These are phyloP conservation scores for Rosa persica DNA, from an alignment of 306 rosid species.

Conservation along the genomic window DNA sequence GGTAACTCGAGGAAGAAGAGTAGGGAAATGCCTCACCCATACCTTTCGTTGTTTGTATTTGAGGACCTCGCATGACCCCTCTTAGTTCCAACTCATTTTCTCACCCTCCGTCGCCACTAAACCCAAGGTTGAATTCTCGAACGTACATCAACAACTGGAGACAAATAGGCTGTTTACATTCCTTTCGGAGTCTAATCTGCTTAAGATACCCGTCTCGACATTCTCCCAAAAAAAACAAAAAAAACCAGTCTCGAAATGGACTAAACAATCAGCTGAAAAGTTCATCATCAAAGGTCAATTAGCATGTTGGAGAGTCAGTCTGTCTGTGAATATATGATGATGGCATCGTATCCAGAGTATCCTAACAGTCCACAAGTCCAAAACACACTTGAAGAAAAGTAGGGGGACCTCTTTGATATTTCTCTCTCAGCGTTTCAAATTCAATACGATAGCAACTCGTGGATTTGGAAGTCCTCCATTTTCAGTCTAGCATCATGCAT, in stretches of 20 bases:
- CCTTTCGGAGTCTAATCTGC: background rate
- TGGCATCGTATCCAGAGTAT: background rate
- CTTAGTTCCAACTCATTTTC: background rate
- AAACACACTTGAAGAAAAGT: background rate
- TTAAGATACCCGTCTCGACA: background rate
- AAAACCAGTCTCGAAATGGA: background rate
- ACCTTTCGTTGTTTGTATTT: too few species aligned
- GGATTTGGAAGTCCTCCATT: background rate
- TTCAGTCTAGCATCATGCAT: background rate
- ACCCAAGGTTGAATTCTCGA: background rate
- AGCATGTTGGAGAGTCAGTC: background rate
- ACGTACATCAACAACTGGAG: background rate
- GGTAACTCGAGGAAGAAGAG: too few species aligned
- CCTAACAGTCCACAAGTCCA: background rate
- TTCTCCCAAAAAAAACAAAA: too few species aligned
- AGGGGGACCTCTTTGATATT: background rate
- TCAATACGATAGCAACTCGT: background rate
- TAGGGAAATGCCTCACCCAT: too few species aligned
- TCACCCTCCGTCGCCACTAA: background rate
- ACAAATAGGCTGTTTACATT: background rate
- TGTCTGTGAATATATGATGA: background rate
- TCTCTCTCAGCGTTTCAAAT: background rate
- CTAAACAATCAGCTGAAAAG: background rate
- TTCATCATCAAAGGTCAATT: background rate
- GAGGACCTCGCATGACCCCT: background rate